These are phyloP conservation scores for Umbelopsis vinacea DNA, from an alignment of 192 early-diverging fungal species.

Conservation along the genomic window DNA sequence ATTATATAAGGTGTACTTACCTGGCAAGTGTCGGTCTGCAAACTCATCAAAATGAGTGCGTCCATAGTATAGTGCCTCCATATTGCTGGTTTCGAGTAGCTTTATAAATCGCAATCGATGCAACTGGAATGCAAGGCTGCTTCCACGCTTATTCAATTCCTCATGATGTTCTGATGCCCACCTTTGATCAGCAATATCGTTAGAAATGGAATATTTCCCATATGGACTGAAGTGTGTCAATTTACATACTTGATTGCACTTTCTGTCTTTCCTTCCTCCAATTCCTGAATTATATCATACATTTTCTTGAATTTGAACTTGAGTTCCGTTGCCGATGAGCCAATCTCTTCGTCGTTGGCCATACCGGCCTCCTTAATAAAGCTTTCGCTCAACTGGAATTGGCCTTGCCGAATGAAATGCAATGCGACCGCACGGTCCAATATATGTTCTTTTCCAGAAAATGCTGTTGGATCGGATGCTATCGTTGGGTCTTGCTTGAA, in stretches of 20 bases:
- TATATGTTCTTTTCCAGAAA: slow-evolving; percentile 70
- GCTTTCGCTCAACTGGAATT: slow-evolving; percentile 76
- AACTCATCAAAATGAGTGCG: slow-evolving; percentile 71
- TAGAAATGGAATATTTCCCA: background rate
- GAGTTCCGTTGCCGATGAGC: slow-evolving; percentile 46
- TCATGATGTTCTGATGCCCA: slow-evolving; percentile 74
- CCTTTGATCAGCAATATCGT: slow-evolving; percentile 30
- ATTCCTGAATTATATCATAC: slow-evolving; percentile 71
- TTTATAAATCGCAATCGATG: slow-evolving; percentile 81
- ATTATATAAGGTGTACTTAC: slow-evolving; percentile 37
- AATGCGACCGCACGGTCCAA: slow-evolving; percentile 66
- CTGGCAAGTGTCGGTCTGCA: slow-evolving; percentile 61
- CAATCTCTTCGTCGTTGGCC: slow-evolving; percentile 42
- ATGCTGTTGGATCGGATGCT: slow-evolving; percentile 71
- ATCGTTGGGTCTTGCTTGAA: slow-evolving; percentile 71
- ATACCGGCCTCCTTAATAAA: slow-evolving; percentile 56
- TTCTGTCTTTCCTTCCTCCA: slow-evolving; percentile 62
- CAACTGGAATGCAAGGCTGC: slow-evolving; percentile 87
- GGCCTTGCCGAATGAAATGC: slow-evolving; percentile 88
- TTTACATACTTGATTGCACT: slow-evolving; percentile 63
- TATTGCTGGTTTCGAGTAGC: slow-evolving; percentile 54
- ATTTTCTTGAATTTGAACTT: slow-evolving; percentile 80
- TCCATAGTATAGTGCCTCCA: slow-evolving; percentile 79
- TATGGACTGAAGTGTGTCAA: background rate
- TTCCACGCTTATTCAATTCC: slow-evolving; percentile 58